Conservation (phyloP, 1,284 basidiomycete species). For the Boletus albobrunnescens region DNA sequence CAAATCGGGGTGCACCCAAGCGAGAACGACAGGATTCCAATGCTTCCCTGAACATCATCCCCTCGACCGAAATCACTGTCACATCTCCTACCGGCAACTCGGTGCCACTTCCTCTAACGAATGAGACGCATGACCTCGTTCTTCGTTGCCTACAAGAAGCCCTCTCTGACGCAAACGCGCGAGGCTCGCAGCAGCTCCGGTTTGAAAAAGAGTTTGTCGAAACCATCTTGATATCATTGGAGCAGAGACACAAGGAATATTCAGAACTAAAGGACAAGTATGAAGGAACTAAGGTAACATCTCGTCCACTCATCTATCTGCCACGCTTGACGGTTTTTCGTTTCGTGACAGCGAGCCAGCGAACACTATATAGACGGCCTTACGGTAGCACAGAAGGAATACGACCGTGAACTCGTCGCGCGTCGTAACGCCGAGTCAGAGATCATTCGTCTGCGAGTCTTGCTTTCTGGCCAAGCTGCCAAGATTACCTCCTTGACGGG, state of each 20-base stretch:
- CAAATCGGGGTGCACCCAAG: neutral
- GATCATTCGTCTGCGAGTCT: constrained; percentile 77
- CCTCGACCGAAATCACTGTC: constrained; percentile 41
- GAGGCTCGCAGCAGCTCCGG: constrained; percentile 60
- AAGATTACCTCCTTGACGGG: constrained; percentile 79
- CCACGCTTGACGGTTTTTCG: neutral
- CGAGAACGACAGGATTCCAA: constrained; percentile 21
- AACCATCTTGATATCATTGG: constrained; percentile 66
- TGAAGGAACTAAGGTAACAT: constrained; percentile 77
- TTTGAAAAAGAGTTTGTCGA: constrained; percentile 76
- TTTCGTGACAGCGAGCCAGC: constrained; percentile 63
- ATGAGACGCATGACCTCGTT: constrained; percentile 47
- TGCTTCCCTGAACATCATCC: constrained; percentile 15
- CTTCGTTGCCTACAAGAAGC: constrained; percentile 55
- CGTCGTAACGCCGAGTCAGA: constrained; percentile 90
- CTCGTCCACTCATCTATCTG: neutral
- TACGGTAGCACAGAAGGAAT: constrained; percentile 88
- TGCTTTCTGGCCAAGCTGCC: constrained; percentile 87
- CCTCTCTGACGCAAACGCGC: constrained; percentile 60
- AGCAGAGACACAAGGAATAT: constrained; percentile 63
- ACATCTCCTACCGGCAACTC: constrained; percentile 40
- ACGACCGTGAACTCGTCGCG: constrained; percentile 84
- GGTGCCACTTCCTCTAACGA: constrained; percentile 29
- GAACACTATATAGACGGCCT: constrained; percentile 91
- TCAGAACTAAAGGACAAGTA: constrained; percentile 71